Evolutionary conservation across 225 moss, liverwort and hornwort species (phyloP).

Genomic region (Bryoerythrophyllum caledonicum): DNA sequence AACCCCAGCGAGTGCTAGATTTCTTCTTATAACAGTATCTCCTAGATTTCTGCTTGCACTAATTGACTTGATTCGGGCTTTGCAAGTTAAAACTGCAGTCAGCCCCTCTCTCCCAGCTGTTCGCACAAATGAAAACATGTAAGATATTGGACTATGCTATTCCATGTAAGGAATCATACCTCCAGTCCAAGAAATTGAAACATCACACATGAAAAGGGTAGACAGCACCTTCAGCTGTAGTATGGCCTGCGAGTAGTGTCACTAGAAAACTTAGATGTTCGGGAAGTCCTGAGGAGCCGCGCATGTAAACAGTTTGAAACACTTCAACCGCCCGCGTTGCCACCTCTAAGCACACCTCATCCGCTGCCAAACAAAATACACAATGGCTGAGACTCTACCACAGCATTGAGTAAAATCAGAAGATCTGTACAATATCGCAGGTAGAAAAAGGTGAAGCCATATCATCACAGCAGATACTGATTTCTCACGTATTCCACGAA

Average conservation of each 20-base stretch:
- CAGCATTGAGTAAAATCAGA: background rate
- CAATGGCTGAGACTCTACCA: background rate
- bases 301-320: conserved; percentile 60
- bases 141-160: background rate
- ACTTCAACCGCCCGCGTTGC: conserved; percentile 71
- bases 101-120: conserved; percentile 37
- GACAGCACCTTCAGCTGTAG: conserved; percentile 52
- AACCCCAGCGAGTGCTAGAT: conserved; percentile 60
- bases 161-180: background rate
- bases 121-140: conserved; percentile 7
- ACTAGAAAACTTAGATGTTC: conserved; percentile 87
- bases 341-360: conserved; percentile 60
- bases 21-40: conserved; percentile 36
- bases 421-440: conserved; percentile 3
- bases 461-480: too few species aligned
- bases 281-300: conserved; percentile 63
- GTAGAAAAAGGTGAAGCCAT: background rate
- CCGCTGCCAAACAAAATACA: conserved; percentile 44
- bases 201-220: conserved; percentile 7
- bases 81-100: conserved; percentile 24
- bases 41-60: conserved; percentile 36
- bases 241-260: conserved; percentile 72
- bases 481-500: too few species aligned
- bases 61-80: conserved; percentile 36
- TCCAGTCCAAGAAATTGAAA: conserved; percentile 15